phyloP scores from a whole-genome alignment of 1,284 basidiomycete species.

The Apiotrichum gamsii region DNA sequence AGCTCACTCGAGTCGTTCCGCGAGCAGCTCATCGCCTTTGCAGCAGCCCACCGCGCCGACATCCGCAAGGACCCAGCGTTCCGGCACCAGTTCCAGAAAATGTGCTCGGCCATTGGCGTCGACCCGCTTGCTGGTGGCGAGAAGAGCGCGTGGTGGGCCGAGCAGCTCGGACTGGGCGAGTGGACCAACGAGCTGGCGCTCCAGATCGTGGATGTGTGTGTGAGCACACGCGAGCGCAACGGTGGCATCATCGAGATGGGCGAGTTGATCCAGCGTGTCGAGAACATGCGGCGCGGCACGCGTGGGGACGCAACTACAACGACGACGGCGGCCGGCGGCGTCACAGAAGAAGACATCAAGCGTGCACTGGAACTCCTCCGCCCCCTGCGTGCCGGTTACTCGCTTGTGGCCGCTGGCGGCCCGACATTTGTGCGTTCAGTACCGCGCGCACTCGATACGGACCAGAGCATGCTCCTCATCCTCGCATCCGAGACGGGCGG shows the following conservation, averaged over 20 bases:
- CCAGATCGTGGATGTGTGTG: constrained; percentile 94
- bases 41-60: constrained; percentile 71
- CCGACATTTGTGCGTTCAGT: constrained; percentile 36
- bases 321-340: not conserved
- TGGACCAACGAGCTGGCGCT: constrained; percentile 95
- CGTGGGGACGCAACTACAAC: not conserved
- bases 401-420: constrained; percentile 53
- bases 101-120: constrained; percentile 92
- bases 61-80: constrained; percentile 83
- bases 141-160: constrained; percentile 63
- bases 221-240: constrained; percentile 77
- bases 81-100: constrained; percentile 86
- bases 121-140: constrained; percentile 73
- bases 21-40: constrained; percentile 70
- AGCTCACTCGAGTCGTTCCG: constrained; percentile 80
- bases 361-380: constrained; percentile 79
- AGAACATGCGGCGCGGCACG: constrained; percentile 54
- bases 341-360: constrained; percentile 77
- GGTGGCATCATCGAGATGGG: constrained; percentile 86
- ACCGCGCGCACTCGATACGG: constrained; percentile 66
- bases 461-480: constrained; percentile 68
- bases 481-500: constrained; percentile 61
- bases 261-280: constrained; percentile 74
- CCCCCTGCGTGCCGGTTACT: constrained; percentile 84
- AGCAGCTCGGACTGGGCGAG: constrained; percentile 76